phyloP scores from a whole-genome alignment of 164 flowering plant genomes.

The Nelumbo lutea region DNA sequence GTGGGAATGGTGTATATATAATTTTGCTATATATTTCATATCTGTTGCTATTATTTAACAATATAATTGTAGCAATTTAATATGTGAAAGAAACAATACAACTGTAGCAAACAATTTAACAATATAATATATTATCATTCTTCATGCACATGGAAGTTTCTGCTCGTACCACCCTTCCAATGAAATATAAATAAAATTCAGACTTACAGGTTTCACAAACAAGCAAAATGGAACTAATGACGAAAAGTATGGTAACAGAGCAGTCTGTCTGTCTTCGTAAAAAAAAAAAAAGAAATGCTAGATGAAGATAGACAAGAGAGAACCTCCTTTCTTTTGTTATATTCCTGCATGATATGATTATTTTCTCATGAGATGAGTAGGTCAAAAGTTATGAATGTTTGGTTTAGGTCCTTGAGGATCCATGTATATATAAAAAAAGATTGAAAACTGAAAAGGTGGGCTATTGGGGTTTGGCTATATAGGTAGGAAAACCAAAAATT shows the following conservation, averaged over 20 bases:
- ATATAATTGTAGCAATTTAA: background rate
- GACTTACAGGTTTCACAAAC: background rate
- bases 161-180: conserved; percentile 14
- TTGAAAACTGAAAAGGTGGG: background rate
- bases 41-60: background rate
- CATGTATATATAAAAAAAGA: background rate
- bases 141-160: conserved; percentile 14
- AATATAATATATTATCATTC: conserved; percentile 2
- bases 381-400: conserved; percentile 5
- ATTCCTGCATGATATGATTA: background rate
- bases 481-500: conserved; percentile 26
- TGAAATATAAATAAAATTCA: conserved; percentile 4
- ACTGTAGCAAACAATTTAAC: conserved; percentile 16
- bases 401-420: background rate
- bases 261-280: too few relatives aligned
- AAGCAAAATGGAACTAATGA: background rate
- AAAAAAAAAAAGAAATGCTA: background rate
- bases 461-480: conserved; percentile 13
- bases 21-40: background rate
- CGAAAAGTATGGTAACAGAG: background rate
- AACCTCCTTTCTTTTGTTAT: background rate
- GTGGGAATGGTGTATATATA: conserved; percentile 1
- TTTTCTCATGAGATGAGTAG: background rate
- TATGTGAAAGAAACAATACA: conserved; percentile 8
- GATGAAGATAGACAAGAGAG: background rate